These are phyloP conservation scores for Gigaspora rosea DNA, from an alignment of 192 early-diverging fungal species.

Conservation along the genomic window DNA sequence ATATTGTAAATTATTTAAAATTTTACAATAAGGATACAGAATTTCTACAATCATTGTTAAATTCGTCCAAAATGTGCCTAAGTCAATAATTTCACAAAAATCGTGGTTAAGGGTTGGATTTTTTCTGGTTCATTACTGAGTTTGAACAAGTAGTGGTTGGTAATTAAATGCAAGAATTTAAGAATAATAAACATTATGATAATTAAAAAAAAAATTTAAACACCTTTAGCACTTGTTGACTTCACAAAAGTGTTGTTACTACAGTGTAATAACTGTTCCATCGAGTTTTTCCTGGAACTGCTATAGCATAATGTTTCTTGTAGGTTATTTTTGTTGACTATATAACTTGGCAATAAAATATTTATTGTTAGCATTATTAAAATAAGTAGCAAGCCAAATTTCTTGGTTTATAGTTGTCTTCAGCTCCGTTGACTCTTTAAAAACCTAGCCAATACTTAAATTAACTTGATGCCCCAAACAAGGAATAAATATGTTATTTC, in stretches of 20 bases:
- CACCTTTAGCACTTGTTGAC: neutral
- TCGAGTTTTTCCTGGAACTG: neutral
- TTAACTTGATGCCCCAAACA: neutral
- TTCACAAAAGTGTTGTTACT: neutral
- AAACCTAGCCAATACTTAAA: neutral
- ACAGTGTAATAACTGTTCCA: constrained; percentile 9
- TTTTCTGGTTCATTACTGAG: too few species aligned
- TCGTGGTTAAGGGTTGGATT: too few species aligned
- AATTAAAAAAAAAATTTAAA: constrained; percentile 1
- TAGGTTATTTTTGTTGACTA: constrained; percentile 11
- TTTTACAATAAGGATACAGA: neutral
- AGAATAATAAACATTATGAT: too few species aligned
- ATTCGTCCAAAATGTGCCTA: neutral
- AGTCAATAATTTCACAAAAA: too few species aligned
- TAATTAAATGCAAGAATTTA: too few species aligned
- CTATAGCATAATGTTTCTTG: constrained; percentile 15
- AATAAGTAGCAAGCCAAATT: constrained; percentile 4
- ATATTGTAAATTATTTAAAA: too few species aligned
- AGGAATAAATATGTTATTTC: neutral
- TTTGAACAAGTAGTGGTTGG: too few species aligned
- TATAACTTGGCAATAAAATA: constrained; percentile 1
- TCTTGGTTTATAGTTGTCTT: neutral
- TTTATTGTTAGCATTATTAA: constrained; percentile 5
- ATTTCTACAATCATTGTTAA: neutral
- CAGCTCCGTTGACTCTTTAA: neutral